Conservation (phyloP, 257 asterid genomes). For the Solanum neorickii region DNA sequence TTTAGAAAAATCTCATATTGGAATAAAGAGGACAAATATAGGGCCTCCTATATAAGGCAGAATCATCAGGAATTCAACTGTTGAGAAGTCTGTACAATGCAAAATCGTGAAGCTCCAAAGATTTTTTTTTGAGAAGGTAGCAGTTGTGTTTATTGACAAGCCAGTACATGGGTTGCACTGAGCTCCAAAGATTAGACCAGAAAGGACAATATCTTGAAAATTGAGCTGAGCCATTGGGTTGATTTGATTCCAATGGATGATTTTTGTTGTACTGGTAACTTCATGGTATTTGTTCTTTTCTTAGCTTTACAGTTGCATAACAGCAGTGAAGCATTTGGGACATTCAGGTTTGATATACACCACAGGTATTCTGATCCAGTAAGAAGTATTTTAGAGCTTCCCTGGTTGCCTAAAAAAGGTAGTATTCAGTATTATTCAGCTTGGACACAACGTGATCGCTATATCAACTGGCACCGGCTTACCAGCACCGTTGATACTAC, state of each 20-base stretch:
- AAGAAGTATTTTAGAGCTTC: slow-evolving; percentile 35
- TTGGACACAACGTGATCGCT: slow-evolving; percentile 80
- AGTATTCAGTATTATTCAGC: slow-evolving; percentile 62
- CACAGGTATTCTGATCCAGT: slow-evolving; percentile 74
- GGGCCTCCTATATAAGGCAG: background rate
- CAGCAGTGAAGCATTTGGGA: slow-evolving; percentile 29
- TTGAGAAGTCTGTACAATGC: background rate
- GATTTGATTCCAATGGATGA: background rate
- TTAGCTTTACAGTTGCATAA: slow-evolving; percentile 2
- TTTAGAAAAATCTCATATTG: background rate
- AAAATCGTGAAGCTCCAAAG: background rate
- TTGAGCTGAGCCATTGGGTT: background rate
- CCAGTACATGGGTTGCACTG: too few relatives aligned
- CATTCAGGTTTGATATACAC: slow-evolving; percentile 61
- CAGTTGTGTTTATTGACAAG: too few relatives aligned
- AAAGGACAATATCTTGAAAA: background rate
- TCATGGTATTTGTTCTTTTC: background rate
- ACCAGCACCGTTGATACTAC: background rate
- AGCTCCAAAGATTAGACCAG: background rate
- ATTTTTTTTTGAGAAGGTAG: background rate
- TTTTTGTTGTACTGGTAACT: background rate
- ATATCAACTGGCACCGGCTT: slow-evolving; percentile 52
- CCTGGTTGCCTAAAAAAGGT: slow-evolving; percentile 72
- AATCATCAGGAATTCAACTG: background rate
- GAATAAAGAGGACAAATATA: background rate